Evolutionary conservation across 2,329 filamentous ascomycete genomes (phyloP).

Genomic region (Celoporthe dispersa): DNA sequence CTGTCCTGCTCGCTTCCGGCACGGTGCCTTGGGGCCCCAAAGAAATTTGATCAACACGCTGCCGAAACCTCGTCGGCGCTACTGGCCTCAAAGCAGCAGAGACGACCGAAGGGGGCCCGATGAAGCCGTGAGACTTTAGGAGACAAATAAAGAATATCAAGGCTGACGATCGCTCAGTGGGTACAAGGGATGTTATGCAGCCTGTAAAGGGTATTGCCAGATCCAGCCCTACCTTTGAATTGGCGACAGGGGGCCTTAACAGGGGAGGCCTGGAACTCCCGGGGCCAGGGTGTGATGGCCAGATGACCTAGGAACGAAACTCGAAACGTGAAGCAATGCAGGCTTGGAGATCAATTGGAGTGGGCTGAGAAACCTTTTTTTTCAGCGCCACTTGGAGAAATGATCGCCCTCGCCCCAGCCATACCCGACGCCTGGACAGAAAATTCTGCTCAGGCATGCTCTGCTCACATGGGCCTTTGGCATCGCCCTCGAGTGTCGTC

Average conservation of each 20-base stretch:
- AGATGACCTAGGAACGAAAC: not conserved
- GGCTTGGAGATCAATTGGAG: not conserved
- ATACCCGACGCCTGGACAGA: not conserved
- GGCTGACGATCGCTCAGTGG: not conserved
- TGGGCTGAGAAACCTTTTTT: not conserved
- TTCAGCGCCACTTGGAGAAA: not conserved
- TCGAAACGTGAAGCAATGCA: not conserved
- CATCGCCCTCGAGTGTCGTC: not conserved
- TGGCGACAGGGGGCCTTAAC: too few species aligned
- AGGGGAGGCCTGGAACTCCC: too few species aligned
- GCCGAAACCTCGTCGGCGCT: not conserved
- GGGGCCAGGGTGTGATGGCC: too few species aligned
- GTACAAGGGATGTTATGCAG: not conserved
- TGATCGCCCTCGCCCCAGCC: not conserved
- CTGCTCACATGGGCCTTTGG: not conserved
- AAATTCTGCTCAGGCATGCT: not conserved
- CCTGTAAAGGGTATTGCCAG: not conserved
- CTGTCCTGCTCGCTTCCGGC: not conserved
- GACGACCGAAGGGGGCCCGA: not conserved
- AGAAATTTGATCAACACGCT: not conserved
- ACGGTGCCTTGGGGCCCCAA: too few species aligned
- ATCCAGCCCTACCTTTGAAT: not conserved
- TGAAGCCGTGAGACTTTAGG: not conserved
- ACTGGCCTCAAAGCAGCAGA: too few species aligned
- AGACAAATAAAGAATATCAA: not conserved